phyloP scores from a whole-genome alignment of 352 stramenopile species.

The Phytopythium aichiense region DNA sequence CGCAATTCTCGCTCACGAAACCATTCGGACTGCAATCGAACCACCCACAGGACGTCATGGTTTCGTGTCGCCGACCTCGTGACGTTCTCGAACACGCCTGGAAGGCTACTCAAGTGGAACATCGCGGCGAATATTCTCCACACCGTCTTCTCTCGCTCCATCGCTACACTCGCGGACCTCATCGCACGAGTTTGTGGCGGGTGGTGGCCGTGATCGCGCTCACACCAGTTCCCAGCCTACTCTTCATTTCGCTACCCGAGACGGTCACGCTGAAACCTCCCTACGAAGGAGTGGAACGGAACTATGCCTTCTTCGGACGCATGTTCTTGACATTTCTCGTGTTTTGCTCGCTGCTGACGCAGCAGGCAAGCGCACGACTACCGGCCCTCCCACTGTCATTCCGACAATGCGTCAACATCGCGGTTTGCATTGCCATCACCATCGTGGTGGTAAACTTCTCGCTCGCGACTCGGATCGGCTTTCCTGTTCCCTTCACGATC shows the following conservation, averaged over 20 bases:
- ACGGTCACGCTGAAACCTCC: background rate
- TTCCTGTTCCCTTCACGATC: conserved; percentile 14
- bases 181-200: background rate
- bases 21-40: too few species aligned
- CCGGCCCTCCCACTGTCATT: background rate
- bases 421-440: background rate
- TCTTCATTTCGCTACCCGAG: background rate
- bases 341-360: conserved; percentile 14
- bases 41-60: too few species aligned
- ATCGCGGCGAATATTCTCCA: background rate
- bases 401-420: background rate
- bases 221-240: background rate
- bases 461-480: conserved; percentile 13
- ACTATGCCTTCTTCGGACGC: conserved; percentile 17
- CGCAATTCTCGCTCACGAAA: too few species aligned
- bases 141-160: background rate
- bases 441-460: conserved; percentile 10
- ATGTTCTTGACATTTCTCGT: conserved; percentile 18
- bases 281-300: background rate
- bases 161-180: background rate
- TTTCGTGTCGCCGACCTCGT: background rate
- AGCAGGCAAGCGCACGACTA: conserved; percentile 14
- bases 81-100: background rate
- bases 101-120: background rate
- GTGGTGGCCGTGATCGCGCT: background rate